A percentile compares a stretch with the other conserved stretches of the same genome.
phyloP scores from a whole-genome alignment of 1,284 basidiomycete species.

The Ustilago tritici region DNA sequence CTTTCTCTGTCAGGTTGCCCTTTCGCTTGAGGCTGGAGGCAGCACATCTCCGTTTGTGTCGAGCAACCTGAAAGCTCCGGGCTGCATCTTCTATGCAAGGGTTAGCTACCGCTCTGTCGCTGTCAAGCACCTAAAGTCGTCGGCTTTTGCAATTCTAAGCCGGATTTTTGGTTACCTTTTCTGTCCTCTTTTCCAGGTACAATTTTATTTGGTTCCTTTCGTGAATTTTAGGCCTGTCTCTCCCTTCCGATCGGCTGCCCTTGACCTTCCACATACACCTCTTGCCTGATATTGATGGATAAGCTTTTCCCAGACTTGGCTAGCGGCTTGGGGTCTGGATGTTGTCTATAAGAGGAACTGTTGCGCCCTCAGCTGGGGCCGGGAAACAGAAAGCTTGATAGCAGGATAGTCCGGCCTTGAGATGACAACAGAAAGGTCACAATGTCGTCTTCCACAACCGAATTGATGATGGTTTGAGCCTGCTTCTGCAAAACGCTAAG shows the following conservation, averaged over 20 bases:
- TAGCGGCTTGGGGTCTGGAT: too few species aligned
- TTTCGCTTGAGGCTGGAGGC: not conserved
- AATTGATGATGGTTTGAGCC: not conserved
- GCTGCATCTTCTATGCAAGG: constrained; percentile 39
- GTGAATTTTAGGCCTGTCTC: too few species aligned
- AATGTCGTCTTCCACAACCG: not conserved
- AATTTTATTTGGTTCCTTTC: not conserved
- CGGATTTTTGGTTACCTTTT: not conserved
- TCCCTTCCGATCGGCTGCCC: too few species aligned
- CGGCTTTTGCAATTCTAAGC: not conserved
- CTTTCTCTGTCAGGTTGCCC: not conserved
- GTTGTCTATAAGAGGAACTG: too few species aligned
- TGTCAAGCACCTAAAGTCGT: not conserved
- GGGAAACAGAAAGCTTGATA: too few species aligned
- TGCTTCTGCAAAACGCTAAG: not conserved
- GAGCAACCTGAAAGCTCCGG: not conserved
- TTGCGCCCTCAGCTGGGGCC: too few species aligned
- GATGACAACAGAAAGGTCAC: too few species aligned
- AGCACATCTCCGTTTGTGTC: not conserved
- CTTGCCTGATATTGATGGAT: too few species aligned
- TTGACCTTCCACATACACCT: too few species aligned
- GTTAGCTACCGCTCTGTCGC: not conserved
- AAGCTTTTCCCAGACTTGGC: too few species aligned
- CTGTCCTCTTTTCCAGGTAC: not conserved
- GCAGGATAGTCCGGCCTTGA: too few species aligned